Evolutionary conservation across 257 asterid genomes (phyloP).

Genomic region (Coffea eugenioides): DNA sequence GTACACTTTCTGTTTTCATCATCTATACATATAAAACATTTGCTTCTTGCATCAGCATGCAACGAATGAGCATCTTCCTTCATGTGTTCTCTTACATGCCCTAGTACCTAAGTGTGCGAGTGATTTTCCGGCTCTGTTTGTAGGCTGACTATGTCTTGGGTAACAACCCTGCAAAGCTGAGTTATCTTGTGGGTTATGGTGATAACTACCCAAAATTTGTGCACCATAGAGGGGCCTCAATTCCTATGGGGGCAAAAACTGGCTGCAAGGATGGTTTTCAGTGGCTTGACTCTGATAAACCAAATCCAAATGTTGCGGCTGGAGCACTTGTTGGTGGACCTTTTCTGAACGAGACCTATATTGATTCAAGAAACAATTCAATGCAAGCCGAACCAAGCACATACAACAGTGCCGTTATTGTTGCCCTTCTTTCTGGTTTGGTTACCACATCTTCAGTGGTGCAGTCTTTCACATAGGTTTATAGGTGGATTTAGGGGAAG

Average conservation of each 20-base stretch:
- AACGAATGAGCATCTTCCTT: background rate
- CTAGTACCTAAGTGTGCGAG: background rate
- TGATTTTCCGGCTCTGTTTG: conserved; percentile 5
- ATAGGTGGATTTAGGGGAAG: background rate
- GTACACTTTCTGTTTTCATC: conserved; percentile 30
- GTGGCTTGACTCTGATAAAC: conserved; percentile 60
- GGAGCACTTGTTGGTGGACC: conserved; percentile 97
- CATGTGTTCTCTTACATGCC: background rate
- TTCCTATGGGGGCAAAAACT: conserved; percentile 49
- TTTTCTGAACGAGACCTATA: conserved; percentile 62
- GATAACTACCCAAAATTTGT: conserved; percentile 64
- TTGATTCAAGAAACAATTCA: conserved; percentile 78
- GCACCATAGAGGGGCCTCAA: conserved; percentile 98
- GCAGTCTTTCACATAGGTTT: conserved; percentile 42
- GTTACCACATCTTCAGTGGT: conserved; percentile 59
- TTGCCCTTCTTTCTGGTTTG: conserved; percentile 83
- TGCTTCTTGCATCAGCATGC: background rate
- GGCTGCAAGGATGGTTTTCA: conserved; percentile 81
- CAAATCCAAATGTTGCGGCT: conserved; percentile 73
- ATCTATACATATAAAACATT: background rate
- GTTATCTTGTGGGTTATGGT: conserved; percentile 85
- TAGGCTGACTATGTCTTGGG: conserved; percentile 82
- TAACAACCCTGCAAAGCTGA: conserved; percentile 68
- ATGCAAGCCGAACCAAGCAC: conserved; percentile 87
- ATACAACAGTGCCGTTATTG: conserved; percentile 66